phyloP scores from a whole-genome alignment of 441 rosid species.

The Populus trichocarpa region DNA sequence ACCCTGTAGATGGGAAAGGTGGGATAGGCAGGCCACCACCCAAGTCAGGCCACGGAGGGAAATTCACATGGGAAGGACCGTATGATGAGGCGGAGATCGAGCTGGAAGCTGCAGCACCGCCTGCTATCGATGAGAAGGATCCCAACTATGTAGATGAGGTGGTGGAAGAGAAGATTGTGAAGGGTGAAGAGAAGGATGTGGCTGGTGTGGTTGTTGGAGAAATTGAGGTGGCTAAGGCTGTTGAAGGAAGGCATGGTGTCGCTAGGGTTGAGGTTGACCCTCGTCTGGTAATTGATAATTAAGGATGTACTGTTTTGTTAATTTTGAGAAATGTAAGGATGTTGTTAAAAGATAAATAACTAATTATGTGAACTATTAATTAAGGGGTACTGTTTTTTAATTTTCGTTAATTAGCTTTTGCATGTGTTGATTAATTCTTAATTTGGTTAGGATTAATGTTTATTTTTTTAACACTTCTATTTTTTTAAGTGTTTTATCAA shows the following conservation, averaged over 20 bases:
- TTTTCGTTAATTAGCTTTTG: too few species aligned
- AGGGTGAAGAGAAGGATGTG: slow-evolving; percentile 33
- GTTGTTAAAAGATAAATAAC: not conserved
- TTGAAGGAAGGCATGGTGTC: slow-evolving; percentile 40
- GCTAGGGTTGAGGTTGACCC: slow-evolving; percentile 61
- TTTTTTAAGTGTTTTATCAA: too few species aligned
- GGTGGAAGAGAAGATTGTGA: slow-evolving; percentile 35
- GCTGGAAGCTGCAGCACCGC: slow-evolving; percentile 39
- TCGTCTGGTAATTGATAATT: slow-evolving; percentile 10
- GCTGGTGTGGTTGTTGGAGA: slow-evolving; percentile 45
- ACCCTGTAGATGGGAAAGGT: slow-evolving; percentile 54
- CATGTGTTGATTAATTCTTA: too few species aligned
- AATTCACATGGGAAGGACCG: slow-evolving; percentile 87
- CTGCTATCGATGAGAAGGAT: slow-evolving; percentile 71
- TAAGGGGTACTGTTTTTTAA: too few species aligned
- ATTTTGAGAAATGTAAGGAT: not conserved
- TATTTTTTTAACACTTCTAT: too few species aligned
- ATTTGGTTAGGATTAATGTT: too few species aligned
- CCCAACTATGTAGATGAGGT: slow-evolving; percentile 75
- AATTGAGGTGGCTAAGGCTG: slow-evolving; percentile 61
- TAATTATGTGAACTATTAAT: too few species aligned
- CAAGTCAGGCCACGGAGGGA: slow-evolving; percentile 77
- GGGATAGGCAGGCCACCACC: slow-evolving; percentile 53
- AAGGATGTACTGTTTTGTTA: not conserved
- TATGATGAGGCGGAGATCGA: slow-evolving; percentile 42